Conservation (phyloP, 441 rosid species). For the Kokia cookei region DNA sequence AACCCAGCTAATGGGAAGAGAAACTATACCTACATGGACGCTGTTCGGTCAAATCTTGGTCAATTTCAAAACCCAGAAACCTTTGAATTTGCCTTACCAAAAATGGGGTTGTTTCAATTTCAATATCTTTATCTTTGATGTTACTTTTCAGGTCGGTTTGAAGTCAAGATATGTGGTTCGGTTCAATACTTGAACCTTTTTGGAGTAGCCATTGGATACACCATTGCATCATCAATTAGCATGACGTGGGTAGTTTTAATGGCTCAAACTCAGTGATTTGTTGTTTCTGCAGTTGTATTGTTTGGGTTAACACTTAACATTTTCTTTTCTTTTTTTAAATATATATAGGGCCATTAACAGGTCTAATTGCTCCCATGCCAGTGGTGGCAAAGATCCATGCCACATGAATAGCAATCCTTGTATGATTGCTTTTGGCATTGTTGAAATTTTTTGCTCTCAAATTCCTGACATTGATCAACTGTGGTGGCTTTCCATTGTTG, state of each 20-base stretch:
- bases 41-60: conserved; percentile 67
- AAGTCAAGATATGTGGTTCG: conserved; percentile 58
- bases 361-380: conserved; percentile 62
- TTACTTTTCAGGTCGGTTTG: conserved; percentile 48
- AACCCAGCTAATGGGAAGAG: conserved; percentile 63
- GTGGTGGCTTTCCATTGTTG: conserved; percentile 84
- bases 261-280: too few species aligned
- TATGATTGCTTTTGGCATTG: conserved; percentile 77
- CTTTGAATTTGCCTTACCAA: not conserved
- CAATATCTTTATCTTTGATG: not conserved
- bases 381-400: conserved; percentile 50
- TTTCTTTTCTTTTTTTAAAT: too few species aligned
- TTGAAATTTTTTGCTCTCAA: conserved; percentile 66
- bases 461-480: conserved; percentile 78
- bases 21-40: conserved; percentile 77
- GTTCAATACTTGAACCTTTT: conserved; percentile 73
- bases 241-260: conserved; percentile 41
- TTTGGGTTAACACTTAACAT: not conserved
- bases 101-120: not conserved
- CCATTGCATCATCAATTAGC: conserved; percentile 81
- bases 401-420: conserved; percentile 58
- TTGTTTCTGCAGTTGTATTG: too few species aligned
- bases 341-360: conserved; percentile 71
- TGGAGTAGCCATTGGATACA: conserved; percentile 80
- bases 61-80: not conserved